A percentile compares a stretch with the other conserved stretches of the same genome.
phyloP scores from a whole-genome alignment of 2,329 filamentous ascomycete genomes.

The Thielaviopsis ethacetica region DNA sequence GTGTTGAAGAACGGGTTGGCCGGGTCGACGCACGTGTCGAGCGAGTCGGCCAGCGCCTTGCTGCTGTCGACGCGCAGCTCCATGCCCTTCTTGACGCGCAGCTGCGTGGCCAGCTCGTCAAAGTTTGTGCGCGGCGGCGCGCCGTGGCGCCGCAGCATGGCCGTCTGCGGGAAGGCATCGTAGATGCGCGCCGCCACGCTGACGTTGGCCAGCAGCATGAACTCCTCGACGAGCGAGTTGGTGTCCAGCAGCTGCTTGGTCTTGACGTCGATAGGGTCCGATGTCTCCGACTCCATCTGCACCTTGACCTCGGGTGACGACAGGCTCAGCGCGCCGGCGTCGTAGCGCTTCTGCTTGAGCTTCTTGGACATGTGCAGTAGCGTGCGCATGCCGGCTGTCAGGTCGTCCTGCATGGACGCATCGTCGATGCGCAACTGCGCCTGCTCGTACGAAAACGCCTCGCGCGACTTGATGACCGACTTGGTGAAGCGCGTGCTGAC shows the following conservation, averaged over 20 bases:
- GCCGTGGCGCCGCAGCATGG: slow-evolving; percentile 79
- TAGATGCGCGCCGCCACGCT: slow-evolving; percentile 85
- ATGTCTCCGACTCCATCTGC: slow-evolving; percentile 73
- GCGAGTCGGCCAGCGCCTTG: slow-evolving; percentile 79
- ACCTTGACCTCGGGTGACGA: slow-evolving; percentile 97
- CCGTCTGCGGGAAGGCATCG: slow-evolving; percentile 84
- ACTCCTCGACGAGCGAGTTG: slow-evolving; percentile 95
- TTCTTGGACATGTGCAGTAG: slow-evolving; percentile 82
- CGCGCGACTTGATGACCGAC: slow-evolving; percentile 89
- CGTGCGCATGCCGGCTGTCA: slow-evolving; percentile 77
- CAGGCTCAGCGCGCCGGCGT: slow-evolving; percentile 83
- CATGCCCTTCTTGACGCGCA: slow-evolving; percentile 70
- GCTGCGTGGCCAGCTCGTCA: slow-evolving; percentile 79
- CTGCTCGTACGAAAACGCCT: slow-evolving; percentile 95
- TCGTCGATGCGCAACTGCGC: slow-evolving; percentile 92
- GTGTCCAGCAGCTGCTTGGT: slow-evolving; percentile 89
- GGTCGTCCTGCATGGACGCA: slow-evolving; percentile 65
- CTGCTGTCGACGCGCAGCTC: slow-evolving; percentile 74
- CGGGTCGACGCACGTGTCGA: slow-evolving; percentile 69
- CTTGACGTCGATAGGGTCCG: slow-evolving; percentile 89
- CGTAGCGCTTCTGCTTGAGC: slow-evolving; percentile 87
- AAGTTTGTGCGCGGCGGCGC: slow-evolving; percentile 93
- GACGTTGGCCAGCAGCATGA: slow-evolving; percentile 97
- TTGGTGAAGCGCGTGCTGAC: slow-evolving; percentile 83
- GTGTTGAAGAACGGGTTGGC: slow-evolving; percentile 95